These are phyloP conservation scores for Casuarina cunninghamiana DNA, from an alignment of 306 rosid genomes.

Conservation along the genomic window DNA sequence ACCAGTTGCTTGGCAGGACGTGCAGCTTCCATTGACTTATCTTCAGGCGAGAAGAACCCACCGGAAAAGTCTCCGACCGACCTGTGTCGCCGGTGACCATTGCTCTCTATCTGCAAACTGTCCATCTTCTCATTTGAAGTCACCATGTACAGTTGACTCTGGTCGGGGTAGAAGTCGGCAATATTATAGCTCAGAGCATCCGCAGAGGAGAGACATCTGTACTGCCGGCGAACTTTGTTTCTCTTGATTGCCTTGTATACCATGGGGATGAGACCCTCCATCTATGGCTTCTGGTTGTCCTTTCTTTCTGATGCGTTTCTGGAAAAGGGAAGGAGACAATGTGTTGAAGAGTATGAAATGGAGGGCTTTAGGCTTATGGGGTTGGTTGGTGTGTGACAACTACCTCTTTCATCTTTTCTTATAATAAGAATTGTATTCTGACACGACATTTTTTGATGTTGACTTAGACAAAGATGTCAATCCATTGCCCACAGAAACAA, in stretches of 20 bases:
- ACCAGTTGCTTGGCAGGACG: conserved; percentile 11
- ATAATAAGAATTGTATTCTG: neutral
- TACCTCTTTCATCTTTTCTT: neutral
- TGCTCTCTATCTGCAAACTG: neutral
- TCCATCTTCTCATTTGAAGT: neutral
- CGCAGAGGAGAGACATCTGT: neutral
- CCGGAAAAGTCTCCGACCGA: neutral
- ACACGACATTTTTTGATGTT: conserved; percentile 16
- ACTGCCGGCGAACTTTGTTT: neutral
- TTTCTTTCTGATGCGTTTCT: neutral
- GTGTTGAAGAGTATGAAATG: too few species aligned
- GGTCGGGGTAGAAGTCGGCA: neutral
- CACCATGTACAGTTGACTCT: neutral
- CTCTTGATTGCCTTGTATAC: neutral
- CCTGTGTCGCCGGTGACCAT: neutral
- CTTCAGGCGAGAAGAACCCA: neutral
- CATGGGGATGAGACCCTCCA: conserved; percentile 17
- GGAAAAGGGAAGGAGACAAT: too few species aligned
- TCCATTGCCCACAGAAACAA: neutral
- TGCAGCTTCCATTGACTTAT: neutral
- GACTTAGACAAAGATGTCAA: neutral
- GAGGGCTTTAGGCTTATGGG: neutral
- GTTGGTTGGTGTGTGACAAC: neutral
- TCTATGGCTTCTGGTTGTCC: neutral
- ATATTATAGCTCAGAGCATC: neutral